Percentiles rank a stretch among this genome's conserved stretches.
Conservation (phyloP, 1,284 basidiomycete genomes). For the Chondrostereum purpureum region DNA sequence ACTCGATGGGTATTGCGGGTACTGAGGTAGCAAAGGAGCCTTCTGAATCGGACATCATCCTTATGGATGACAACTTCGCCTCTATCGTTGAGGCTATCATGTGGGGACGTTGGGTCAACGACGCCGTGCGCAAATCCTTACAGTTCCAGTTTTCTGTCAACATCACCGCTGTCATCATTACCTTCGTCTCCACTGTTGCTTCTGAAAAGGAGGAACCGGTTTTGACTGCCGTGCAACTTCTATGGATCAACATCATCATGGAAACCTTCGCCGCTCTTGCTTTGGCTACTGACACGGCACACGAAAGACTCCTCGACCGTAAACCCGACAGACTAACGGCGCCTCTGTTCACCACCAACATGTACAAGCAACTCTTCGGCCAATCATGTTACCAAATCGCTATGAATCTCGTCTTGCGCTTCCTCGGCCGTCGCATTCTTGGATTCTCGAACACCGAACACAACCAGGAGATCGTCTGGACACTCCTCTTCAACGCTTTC, state of each 20-base stretch:
- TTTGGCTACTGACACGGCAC: constrained; percentile 92
- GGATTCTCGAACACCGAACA: constrained; percentile 41
- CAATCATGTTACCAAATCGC: constrained; percentile 88
- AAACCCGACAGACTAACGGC: constrained; percentile 87
- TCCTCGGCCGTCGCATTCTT: constrained; percentile 72
- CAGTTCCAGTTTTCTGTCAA: constrained; percentile 98
- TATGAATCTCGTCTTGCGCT: constrained; percentile 87
- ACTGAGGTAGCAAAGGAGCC: constrained; percentile 99
- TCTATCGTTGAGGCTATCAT: constrained; percentile 97
- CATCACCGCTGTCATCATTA: constrained; percentile 92
- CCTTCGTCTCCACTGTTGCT: constrained; percentile 86
- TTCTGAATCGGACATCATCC: constrained; percentile 94
- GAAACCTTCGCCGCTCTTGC: constrained; percentile 97
- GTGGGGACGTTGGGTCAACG: constrained; percentile 99
- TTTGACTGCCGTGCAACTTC: constrained; percentile 88
- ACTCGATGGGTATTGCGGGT: constrained; percentile 98
- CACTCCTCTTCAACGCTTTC: constrained; percentile 94
- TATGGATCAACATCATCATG: constrained; percentile 98
- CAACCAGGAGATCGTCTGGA: constrained; percentile 59
- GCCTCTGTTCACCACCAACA: constrained; percentile 85
- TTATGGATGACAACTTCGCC: constrained; percentile 97
- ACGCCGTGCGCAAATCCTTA: constrained; percentile 94
- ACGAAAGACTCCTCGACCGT: constrained; percentile 74
- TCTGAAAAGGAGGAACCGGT: constrained; percentile 77
- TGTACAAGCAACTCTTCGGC: constrained; percentile 92